Percentiles rank a stretch among this genome's conserved stretches.
Evolutionary conservation across 495 filamentous ascomycete species (phyloP).

Genomic region (Neurospora sp.): DNA sequence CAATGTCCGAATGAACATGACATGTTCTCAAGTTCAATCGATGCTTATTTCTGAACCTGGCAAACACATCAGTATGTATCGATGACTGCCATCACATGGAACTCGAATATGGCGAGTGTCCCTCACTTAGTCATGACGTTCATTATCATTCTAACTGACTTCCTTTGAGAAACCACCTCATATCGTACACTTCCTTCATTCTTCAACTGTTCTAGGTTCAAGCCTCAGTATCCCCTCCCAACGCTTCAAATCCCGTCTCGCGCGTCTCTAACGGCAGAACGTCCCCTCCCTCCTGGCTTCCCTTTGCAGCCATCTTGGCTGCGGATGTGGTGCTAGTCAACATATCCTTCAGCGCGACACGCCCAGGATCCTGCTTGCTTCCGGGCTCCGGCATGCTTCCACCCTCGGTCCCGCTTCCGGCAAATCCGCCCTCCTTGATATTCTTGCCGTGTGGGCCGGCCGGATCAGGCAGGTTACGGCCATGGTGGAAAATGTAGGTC

Average conservation of each 20-base stretch:
- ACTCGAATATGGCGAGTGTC: not conserved
- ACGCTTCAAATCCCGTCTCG: slow-evolving; percentile 13
- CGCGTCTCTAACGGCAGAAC: not conserved
- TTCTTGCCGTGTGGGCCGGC: slow-evolving; percentile 32
- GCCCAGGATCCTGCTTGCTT: slow-evolving; percentile 27
- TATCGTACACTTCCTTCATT: not conserved
- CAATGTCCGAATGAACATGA: not conserved
- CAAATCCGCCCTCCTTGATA: slow-evolving; percentile 25
- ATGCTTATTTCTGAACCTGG: not conserved
- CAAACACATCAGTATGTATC: not conserved
- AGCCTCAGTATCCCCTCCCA: slow-evolving; percentile 5
- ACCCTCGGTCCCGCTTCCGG: slow-evolving; percentile 22
- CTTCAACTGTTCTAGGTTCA: not conserved
- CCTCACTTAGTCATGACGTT: not conserved
- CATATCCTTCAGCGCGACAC: slow-evolving; percentile 17
- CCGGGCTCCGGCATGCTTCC: slow-evolving; percentile 26
- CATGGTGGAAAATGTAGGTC: slow-evolving; percentile 14
- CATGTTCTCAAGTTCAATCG: not conserved
- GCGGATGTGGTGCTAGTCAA: not conserved
- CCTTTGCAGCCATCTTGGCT: slow-evolving; percentile 1
- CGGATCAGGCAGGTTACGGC: slow-evolving; percentile 8
- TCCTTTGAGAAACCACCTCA: not conserved
- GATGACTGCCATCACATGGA: not conserved
- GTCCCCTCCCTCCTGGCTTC: slow-evolving; percentile 5
- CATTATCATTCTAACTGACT: not conserved